phyloP scores from a whole-genome alignment of 768 basidiomycete genomes.

The Leucosporidium yakuticum region DNA sequence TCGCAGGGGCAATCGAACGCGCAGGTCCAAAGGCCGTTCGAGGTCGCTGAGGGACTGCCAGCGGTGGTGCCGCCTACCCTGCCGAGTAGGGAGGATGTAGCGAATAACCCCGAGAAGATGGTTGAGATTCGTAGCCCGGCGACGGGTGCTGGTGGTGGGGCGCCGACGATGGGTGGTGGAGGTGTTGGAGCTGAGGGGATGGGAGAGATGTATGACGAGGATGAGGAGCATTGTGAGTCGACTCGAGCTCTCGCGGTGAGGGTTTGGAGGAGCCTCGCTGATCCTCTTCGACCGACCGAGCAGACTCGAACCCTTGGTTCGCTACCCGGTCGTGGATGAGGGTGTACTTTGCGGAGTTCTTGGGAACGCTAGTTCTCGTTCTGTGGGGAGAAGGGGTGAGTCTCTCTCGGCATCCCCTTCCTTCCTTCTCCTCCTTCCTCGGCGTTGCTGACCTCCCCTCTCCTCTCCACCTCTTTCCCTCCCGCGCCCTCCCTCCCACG shows the following conservation, averaged over 20 bases:
- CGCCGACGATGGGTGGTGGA: too few relatives aligned
- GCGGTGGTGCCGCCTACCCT: not conserved
- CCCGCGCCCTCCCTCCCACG: too few relatives aligned
- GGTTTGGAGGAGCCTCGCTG: not conserved
- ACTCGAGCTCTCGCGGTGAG: not conserved
- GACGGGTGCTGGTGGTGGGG: too few relatives aligned
- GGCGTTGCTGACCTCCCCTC: too few relatives aligned
- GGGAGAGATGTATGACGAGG: not conserved
- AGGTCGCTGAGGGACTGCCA: not conserved
- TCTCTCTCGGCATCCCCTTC: not conserved
- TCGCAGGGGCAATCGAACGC: not conserved
- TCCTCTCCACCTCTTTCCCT: too few relatives aligned
- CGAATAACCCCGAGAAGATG: not conserved
- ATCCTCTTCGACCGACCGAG: too few relatives aligned
- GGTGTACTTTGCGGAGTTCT: conserved; percentile 5
- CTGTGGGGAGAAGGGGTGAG: conserved; percentile 3
- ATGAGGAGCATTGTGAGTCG: conserved; percentile 3
- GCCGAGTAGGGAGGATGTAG: not conserved
- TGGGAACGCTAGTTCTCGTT: conserved; percentile 1
- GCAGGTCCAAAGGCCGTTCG: not conserved
- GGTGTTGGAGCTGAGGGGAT: too few relatives aligned
- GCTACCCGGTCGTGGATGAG: not conserved
- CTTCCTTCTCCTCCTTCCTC: not conserved
- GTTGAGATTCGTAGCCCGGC: not conserved
- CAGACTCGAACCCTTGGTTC: conserved; percentile 2